Evolutionary conservation across 1,284 basidiomycete species (phyloP).

Genomic region (Schizophyllum amplum): DNA sequence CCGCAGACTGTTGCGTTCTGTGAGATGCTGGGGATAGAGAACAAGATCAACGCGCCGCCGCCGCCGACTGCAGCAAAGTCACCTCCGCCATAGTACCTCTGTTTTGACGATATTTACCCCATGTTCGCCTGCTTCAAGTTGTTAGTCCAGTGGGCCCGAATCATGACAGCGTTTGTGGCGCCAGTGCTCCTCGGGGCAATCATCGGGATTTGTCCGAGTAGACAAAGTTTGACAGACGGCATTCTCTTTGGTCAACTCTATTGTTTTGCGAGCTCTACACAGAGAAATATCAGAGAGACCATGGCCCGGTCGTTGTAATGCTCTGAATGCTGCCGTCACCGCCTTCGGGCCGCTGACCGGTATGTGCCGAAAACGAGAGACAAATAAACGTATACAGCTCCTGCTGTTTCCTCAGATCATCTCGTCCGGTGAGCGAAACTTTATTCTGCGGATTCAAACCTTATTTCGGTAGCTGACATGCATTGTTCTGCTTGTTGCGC

Average conservation of each 20-base stretch:
- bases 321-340: neutral
- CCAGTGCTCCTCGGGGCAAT: neutral
- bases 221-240: neutral
- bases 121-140: neutral
- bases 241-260: neutral
- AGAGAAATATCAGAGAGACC: no score
- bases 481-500: neutral
- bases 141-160: neutral
- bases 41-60: conserved; percentile 57
- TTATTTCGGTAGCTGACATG: conserved; percentile 7
- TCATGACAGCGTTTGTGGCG: neutral
- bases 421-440: conserved; percentile 13
- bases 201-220: neutral
- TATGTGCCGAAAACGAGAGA: neutral
- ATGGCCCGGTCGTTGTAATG: no score
- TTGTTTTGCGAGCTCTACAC: no score
- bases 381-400: neutral
- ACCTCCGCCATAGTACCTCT: no score
- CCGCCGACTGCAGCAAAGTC: neutral
- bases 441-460: conserved; percentile 9
- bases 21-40: conserved; percentile 69
- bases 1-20: conserved; percentile 90
- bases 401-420: conserved; percentile 6
- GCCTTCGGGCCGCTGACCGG: neutral
- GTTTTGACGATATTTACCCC: neutral